These are phyloP conservation scores for Trapa bicornis DNA, from an alignment of 345 rosid genomes.

Conservation along the genomic window DNA sequence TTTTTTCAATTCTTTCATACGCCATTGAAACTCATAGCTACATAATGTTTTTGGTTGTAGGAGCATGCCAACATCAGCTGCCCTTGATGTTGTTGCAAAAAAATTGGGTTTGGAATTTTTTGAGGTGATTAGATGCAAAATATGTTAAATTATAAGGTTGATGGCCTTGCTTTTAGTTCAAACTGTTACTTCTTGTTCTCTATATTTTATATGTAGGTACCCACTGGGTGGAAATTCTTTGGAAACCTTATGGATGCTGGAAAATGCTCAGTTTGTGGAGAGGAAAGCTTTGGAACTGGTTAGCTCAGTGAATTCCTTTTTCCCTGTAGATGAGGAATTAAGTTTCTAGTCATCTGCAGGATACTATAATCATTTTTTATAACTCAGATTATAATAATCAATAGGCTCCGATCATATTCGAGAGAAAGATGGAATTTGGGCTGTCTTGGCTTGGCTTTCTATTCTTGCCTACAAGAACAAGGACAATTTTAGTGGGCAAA, in stretches of 20 bases:
- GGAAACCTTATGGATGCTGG: conserved; percentile 99
- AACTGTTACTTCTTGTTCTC: background rate
- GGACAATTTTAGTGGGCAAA: conserved; percentile 48
- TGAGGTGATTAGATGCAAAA: conserved; percentile 46
- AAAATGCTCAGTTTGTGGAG: conserved; percentile 89
- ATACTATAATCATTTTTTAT: background rate
- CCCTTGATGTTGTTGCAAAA: conserved; percentile 93
- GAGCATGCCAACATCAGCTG: conserved; percentile 99
- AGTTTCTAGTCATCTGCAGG: background rate
- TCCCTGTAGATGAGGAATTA: background rate
- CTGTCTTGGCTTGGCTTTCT: conserved; percentile 96
- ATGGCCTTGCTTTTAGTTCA: background rate
- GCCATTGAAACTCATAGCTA: background rate
- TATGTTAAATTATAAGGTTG: background rate
- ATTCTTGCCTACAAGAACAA: conserved; percentile 80
- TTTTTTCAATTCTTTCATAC: background rate
- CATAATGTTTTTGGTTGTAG: conserved; percentile 27
- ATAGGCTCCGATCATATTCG: conserved; percentile 93
- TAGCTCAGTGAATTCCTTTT: conserved; percentile 7
- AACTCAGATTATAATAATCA: background rate
- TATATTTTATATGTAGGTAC: conserved; percentile 46
- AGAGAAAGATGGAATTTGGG: conserved; percentile 99
- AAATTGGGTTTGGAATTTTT: conserved; percentile 76
- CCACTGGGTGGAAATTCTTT: conserved; percentile 98
- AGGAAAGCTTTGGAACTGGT: conserved; percentile 99